These are phyloP conservation scores for Dovyalis caffra DNA, from an alignment of 345 rosid genomes.

Conservation along the genomic window DNA sequence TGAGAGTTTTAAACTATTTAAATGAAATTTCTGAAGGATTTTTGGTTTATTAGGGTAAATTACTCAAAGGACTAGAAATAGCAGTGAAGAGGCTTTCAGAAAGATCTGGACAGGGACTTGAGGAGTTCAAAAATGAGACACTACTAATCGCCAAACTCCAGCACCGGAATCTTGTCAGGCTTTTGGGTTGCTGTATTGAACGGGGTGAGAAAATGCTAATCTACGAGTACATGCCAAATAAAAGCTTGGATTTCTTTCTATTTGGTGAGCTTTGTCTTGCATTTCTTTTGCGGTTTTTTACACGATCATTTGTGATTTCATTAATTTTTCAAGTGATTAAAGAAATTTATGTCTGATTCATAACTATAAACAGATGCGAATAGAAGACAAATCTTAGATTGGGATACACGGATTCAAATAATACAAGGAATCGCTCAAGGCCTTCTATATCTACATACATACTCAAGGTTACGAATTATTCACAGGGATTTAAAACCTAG, in stretches of 20 bases:
- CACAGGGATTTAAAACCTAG: too few species aligned
- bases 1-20: too few species aligned
- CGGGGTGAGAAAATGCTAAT: not conserved
- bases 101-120: constrained; percentile 3
- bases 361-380: not conserved
- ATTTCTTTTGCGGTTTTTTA: not conserved
- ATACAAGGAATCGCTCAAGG: not conserved
- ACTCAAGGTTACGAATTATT: not conserved
- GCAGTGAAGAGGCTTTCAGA: not conserved
- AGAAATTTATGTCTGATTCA: not conserved
- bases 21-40: too few species aligned
- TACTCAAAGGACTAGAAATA: not conserved
- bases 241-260: not conserved
- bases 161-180: constrained; percentile 1
- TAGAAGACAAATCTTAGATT: not conserved
- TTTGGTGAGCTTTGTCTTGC: not conserved
- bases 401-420: not conserved
- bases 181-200: not conserved
- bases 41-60: not conserved
- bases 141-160: not conserved
- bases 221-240: not conserved
- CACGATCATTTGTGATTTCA: not conserved
- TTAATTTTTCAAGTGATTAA: not conserved
- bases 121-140: not conserved
- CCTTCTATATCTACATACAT: constrained; percentile 4